phyloP scores from a whole-genome alignment of 2,329 filamentous ascomycete genomes.

The Cladosporium sp. region DNA sequence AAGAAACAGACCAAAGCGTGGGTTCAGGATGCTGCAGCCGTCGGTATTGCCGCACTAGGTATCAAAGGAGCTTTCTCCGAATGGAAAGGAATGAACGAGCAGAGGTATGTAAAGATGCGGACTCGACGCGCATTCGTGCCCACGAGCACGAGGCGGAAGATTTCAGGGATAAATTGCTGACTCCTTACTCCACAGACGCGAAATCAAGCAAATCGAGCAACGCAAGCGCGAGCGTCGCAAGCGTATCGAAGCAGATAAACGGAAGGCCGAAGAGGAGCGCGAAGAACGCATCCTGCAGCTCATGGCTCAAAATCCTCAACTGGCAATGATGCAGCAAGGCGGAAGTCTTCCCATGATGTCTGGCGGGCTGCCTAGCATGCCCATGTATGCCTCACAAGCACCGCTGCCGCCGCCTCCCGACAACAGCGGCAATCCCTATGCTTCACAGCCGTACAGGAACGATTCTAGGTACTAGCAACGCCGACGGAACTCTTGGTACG shows the following conservation, averaged over 20 bases:
- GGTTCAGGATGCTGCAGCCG: conserved; percentile 58
- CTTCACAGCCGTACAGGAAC: conserved; percentile 12
- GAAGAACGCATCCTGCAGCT: conserved; percentile 32
- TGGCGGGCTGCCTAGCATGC: conserved; percentile 1
- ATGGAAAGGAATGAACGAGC: conserved; percentile 62
- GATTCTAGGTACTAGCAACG: conserved; percentile 8
- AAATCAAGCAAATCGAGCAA: conserved; percentile 48
- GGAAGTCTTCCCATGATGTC: conserved; percentile 14
- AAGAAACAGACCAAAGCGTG: conserved; percentile 58
- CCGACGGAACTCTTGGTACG: conserved; percentile 1
- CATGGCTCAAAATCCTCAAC: conserved; percentile 25
- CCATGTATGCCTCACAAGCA: neutral
- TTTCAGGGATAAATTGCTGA: conserved; percentile 13
- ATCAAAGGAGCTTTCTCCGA: conserved; percentile 61
- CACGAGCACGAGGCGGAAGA: too few relatives aligned
- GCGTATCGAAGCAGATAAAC: conserved; percentile 36
- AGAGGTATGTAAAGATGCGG: conserved; percentile 43
- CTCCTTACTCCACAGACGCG: conserved; percentile 24
- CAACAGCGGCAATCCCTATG: conserved; percentile 30
- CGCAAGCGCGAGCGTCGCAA: conserved; percentile 36
- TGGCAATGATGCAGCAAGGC: conserved; percentile 22
- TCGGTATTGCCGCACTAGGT: conserved; percentile 61
- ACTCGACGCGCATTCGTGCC: too few relatives aligned
- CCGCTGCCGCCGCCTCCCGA: conserved; percentile 18
- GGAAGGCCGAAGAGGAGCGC: conserved; percentile 38